Evolutionary conservation across 2,329 filamentous ascomycete genomes (phyloP).

Genomic region (Neurospora sp.): DNA sequence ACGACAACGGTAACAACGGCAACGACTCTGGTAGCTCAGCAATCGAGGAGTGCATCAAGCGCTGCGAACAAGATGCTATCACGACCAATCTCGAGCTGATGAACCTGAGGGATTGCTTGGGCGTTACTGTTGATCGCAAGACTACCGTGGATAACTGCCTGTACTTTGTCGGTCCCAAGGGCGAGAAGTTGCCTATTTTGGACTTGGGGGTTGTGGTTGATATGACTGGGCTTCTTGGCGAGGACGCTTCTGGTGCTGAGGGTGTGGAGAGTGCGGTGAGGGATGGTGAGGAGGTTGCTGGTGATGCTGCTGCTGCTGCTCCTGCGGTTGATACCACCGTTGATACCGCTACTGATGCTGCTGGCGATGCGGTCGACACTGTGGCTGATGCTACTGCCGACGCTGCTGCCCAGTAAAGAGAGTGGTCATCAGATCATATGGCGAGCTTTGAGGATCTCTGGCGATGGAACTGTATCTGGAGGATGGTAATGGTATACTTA

Average conservation of each 20-base stretch:
- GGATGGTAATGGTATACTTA: not conserved
- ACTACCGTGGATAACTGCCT: constrained; percentile 9
- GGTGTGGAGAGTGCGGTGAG: not conserved
- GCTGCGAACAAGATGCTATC: constrained; percentile 5
- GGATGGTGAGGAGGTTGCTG: not conserved
- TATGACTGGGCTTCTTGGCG: not conserved
- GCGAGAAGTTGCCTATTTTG: constrained; percentile 1
- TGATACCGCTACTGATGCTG: not conserved
- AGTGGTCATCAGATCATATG: not conserved
- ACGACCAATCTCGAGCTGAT: constrained; percentile 2
- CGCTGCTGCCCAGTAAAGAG: not conserved
- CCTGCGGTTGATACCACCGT: not conserved
- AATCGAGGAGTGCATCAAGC: constrained; percentile 5
- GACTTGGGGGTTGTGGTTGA: constrained; percentile 4
- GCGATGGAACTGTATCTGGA: not conserved
- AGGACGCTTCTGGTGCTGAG: not conserved
- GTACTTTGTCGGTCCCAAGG: constrained; percentile 5
- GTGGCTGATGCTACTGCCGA: too few relatives aligned
- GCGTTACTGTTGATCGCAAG: constrained; percentile 6
- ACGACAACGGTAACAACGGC: not conserved
- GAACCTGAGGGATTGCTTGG: constrained; percentile 9
- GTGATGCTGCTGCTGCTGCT: not conserved
- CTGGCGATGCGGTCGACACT: not conserved
- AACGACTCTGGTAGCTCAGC: not conserved
- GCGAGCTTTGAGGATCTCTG: not conserved